Evolutionary conservation across 441 rosid genomes (phyloP).

Genomic region (Sinapis alba): DNA sequence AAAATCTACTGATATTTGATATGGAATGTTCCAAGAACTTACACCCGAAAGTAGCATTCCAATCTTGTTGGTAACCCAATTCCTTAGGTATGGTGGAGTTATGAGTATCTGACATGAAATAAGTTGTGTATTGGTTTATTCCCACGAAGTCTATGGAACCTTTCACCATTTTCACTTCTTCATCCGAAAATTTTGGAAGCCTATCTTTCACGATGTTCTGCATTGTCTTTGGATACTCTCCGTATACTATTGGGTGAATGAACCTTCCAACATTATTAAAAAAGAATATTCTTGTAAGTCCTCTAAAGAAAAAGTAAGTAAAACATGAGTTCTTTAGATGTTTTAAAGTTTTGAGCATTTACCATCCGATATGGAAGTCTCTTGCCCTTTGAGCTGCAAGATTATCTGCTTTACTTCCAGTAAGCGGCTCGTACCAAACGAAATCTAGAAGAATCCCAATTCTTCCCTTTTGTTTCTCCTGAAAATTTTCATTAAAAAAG

Average conservation of each 20-base stretch:
- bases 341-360: constrained; percentile 6
- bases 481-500: not conserved
- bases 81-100: constrained; percentile 45
- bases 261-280: constrained; percentile 50
- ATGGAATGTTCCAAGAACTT: constrained; percentile 37
- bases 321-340: not conserved
- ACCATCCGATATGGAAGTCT: constrained; percentile 98
- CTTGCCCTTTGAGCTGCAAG: constrained; percentile 93
- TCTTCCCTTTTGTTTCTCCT: constrained; percentile 85
- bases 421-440: constrained; percentile 97
- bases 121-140: constrained; percentile 88
- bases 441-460: constrained; percentile 88
- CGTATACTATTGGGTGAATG: constrained; percentile 87
- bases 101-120: constrained; percentile 63
- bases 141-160: constrained; percentile 93
- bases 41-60: constrained; percentile 83
- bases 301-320: not conserved
- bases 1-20: not conserved
- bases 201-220: constrained; percentile 69
- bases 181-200: constrained; percentile 75
- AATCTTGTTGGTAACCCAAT: constrained; percentile 81
- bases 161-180: constrained; percentile 81
- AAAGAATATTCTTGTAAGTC: not conserved
- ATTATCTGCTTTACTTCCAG: constrained; percentile 79
- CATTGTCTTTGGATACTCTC: constrained; percentile 88